phyloP scores from a whole-genome alignment of 164 flowering plant genomes.

The Houttuynia cordata region DNA sequence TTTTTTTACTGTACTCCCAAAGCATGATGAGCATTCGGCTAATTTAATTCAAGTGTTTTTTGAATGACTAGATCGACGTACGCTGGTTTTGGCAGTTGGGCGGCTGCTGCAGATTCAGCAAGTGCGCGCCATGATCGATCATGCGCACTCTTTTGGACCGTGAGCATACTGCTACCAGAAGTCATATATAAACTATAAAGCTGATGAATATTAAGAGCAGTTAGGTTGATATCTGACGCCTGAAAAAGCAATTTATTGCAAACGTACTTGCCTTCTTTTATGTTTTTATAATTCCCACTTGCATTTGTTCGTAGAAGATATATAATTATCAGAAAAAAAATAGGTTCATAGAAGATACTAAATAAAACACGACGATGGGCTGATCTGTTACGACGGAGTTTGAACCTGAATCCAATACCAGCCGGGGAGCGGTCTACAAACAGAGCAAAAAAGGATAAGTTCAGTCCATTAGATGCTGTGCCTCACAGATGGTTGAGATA shows the following conservation, averaged over 20 bases:
- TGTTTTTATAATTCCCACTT: no score
- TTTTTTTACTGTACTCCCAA: no score
- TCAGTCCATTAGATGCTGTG: not conserved
- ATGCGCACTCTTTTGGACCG: constrained; percentile 3
- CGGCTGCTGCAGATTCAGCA: constrained; percentile 2
- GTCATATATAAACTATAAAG: not conserved
- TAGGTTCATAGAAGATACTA: no score
- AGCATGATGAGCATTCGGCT: no score
- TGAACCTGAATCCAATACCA: not conserved
- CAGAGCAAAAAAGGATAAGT: not conserved
- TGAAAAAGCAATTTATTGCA: not conserved
- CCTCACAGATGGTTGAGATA: no score
- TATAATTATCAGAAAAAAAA: no score
- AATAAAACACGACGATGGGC: no score
- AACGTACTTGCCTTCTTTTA: not conserved
- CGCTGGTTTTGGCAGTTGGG: not conserved
- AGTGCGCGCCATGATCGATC: constrained; percentile 21
- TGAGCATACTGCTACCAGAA: not conserved
- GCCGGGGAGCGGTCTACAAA: not conserved
- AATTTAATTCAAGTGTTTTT: no score
- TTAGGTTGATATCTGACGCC: not conserved
- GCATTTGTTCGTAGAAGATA: no score
- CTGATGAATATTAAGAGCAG: not conserved
- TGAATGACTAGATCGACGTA: no score
- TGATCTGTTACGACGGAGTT: no score